Base-by-base conservation (phyloP, 1,139 yeast genomes). In the Saccharomyces pastorianus region DNA sequence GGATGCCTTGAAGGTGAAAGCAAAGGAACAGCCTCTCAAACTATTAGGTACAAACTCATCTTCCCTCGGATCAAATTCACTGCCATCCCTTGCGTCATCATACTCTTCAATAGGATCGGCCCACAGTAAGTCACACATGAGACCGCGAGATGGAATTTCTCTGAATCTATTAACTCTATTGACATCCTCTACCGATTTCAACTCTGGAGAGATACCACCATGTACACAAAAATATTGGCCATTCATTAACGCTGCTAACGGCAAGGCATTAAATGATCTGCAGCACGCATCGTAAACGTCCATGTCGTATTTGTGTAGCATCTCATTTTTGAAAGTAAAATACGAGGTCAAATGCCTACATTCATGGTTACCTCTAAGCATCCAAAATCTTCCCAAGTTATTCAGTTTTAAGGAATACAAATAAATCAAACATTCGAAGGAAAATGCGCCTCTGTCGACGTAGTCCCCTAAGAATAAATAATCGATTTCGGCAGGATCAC, bases 121-220 rank as follows among this genome's bases (percentile, higher is more conserved):
- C 98, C 98, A 91, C 64, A 91, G 77, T 60, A 91, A 73, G 70
- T 91, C 98, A 71, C 97, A 90, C 90, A 89, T 87, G 55, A 90
- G 72, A 0, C 98, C 98, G 58, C 83, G 81, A 2, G 96, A 85
- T 8, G 98, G 97, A 26, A 96, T 96, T 66, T 90, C 96, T 56
- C 87, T 76, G 73, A 90, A 90, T 57, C 98, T 76, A 70, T 90
- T 83, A 48, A 90, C 73, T 50, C 72, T 75, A 29, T 77, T 75
- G 51, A 91, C 71, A 66, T 89, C 96, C 53, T 83, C 84, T 52
- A 89, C 76, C 3, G 84, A 75, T 56, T 76, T 79, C 59, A 90
- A 73, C 54, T 88, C 95, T 5, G 96, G 96, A 17, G 95, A 86
- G 27, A 90, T 75, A 6, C 97, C 97, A 51, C 97, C 97, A 68